Percentiles rank a stretch among this genome's conserved stretches.
phyloP scores from a whole-genome alignment of 1,284 basidiomycete species.

The Leccinum subrobustum region DNA sequence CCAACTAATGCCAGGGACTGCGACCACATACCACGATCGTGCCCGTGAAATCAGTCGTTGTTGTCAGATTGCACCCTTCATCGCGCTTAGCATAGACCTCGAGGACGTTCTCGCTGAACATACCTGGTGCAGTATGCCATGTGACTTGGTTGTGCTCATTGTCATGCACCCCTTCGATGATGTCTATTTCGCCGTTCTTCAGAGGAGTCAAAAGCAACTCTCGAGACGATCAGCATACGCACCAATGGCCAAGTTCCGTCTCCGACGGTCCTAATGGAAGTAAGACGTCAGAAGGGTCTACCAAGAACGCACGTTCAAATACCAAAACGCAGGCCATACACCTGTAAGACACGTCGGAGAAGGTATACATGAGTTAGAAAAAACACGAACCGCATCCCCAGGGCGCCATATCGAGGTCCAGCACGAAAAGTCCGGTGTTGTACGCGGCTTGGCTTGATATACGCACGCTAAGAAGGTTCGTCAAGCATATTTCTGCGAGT shows the following conservation, averaged over 20 bases:
- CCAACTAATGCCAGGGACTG: background rate
- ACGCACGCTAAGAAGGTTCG: constrained; percentile 40
- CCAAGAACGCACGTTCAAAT: constrained; percentile 37
- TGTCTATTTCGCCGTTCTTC: constrained; percentile 65
- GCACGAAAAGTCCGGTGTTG: constrained; percentile 54
- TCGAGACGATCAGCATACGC: constrained; percentile 14
- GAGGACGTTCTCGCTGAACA: constrained; percentile 6
- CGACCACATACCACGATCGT: constrained; percentile 41
- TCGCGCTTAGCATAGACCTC: constrained; percentile 8
- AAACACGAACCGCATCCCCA: constrained; percentile 51
- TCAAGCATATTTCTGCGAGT: background rate
- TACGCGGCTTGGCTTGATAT: constrained; percentile 46
- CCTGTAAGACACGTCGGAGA: constrained; percentile 30
- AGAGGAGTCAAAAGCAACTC: constrained; percentile 10
- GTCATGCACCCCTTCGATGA: constrained; percentile 63
- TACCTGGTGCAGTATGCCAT: constrained; percentile 54
- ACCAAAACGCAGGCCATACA: constrained; percentile 56
- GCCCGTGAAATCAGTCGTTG: constrained; percentile 47
- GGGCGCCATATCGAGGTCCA: constrained; percentile 52
- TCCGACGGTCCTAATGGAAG: constrained; percentile 34
- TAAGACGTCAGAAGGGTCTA: constrained; percentile 11
- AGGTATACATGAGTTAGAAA: background rate
- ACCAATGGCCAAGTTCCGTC: constrained; percentile 49
- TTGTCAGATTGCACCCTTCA: constrained; percentile 49
- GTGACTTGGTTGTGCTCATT: constrained; percentile 63